Conservation (phyloP, 305 asterid species). For the Plantago lanceolata region DNA sequence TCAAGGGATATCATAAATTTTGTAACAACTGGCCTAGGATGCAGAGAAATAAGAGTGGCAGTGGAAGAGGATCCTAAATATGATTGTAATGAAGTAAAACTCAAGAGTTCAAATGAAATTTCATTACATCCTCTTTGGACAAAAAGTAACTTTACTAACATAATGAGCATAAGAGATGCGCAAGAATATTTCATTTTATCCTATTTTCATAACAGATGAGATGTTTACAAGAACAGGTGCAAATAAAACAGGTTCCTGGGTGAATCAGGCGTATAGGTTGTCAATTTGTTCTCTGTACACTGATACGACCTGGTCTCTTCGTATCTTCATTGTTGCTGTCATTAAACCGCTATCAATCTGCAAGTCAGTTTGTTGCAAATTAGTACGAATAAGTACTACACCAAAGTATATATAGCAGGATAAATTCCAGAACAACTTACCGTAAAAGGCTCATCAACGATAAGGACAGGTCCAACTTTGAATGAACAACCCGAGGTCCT, state of each 20-base stretch:
- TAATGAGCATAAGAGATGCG: no score
- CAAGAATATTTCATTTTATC: no score
- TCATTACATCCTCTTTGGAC: no score
- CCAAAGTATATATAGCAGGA: neutral
- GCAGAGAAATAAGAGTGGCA: no score
- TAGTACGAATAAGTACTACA: neutral
- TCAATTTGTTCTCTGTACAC: constrained; percentile 62
- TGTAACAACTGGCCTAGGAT: no score
- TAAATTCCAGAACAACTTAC: constrained; percentile 31
- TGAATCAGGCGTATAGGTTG: constrained; percentile 41
- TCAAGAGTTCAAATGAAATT: no score
- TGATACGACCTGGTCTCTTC: constrained; percentile 63
- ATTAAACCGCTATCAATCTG: constrained; percentile 82
- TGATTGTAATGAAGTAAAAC: no score
- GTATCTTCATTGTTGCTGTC: constrained; percentile 94
- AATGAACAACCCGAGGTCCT: constrained; percentile 83
- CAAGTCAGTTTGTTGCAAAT: constrained; percentile 18
- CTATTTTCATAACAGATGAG: neutral
- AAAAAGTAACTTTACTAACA: no score
- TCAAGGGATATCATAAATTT: no score
- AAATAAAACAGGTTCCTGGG: neutral
- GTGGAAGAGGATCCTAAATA: no score
- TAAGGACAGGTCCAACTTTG: constrained; percentile 78
- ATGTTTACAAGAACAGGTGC: neutral
- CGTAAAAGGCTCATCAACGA: constrained; percentile 78